Conservation (phyloP, 2,329 filamentous ascomycete species). For the Nemania abortiva region DNA sequence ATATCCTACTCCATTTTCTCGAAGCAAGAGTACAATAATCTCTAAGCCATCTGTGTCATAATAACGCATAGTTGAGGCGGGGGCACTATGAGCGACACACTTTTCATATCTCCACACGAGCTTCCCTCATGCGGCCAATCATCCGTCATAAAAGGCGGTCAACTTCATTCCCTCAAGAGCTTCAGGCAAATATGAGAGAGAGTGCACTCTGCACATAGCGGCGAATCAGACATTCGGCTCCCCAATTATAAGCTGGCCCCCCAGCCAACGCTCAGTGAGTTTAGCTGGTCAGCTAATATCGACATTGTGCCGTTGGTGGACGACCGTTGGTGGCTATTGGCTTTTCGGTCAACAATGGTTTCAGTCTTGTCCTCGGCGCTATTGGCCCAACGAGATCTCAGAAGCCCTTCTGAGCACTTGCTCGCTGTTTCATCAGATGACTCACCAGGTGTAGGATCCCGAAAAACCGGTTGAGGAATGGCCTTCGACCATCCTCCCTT, state of each 20-base stretch:
- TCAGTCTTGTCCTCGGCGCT: not conserved
- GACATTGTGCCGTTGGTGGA: constrained; percentile 20
- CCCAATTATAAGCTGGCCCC: not conserved
- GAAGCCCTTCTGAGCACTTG: not conserved
- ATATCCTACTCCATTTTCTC: constrained; percentile 25
- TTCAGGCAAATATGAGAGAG: not conserved
- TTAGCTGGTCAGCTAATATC: constrained; percentile 11
- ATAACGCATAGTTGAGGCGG: not conserved
- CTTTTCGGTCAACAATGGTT: constrained; percentile 6
- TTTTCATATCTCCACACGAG: not conserved
- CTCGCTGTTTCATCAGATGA: not conserved
- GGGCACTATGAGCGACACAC: not conserved
- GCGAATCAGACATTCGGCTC: not conserved
- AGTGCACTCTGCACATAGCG: too few relatives aligned
- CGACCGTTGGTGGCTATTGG: constrained; percentile 16
- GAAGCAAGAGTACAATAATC: constrained; percentile 5
- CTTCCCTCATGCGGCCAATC: not conserved
- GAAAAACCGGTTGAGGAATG: not conserved
- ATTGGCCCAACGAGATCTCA: constrained; percentile 14
- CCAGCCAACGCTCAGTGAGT: constrained; percentile 3
- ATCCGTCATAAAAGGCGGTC: not conserved
- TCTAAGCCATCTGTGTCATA: not conserved
- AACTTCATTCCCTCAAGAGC: not conserved
- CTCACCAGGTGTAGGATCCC: not conserved
- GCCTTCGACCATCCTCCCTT: not conserved